Conservation (phyloP, 2,329 filamentous ascomycete genomes). For the Alternaria ventricosa region DNA sequence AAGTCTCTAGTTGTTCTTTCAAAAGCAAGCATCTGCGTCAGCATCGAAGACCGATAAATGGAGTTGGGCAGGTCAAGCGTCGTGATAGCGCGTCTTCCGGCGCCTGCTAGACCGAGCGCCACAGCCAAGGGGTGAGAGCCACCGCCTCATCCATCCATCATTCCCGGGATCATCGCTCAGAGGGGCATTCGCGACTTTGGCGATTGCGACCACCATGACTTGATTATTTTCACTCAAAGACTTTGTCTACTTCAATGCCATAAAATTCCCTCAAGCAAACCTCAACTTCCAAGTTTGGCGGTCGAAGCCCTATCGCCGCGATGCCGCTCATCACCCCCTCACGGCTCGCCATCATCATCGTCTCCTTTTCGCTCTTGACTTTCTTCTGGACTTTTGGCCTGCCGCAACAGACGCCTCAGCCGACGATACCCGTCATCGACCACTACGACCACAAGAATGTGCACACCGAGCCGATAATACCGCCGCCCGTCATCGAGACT, state of each 20-base stretch:
- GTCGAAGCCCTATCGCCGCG: constrained; percentile 6
- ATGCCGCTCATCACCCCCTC: constrained; percentile 45
- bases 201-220: background rate
- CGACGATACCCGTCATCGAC: constrained; percentile 30
- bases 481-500: constrained; percentile 21
- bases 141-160: constrained; percentile 7
- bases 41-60: background rate
- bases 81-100: background rate
- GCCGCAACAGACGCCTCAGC: constrained; percentile 25
- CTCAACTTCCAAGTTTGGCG: background rate
- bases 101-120: constrained; percentile 15
- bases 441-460: constrained; percentile 32
- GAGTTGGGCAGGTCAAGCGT: background rate
- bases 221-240: background rate
- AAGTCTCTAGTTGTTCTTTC: background rate
- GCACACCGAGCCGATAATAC: constrained; percentile 26
- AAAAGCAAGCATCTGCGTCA: constrained; percentile 1
- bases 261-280: background rate
- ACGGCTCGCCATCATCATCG: constrained; percentile 35
- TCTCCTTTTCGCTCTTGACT: constrained; percentile 36
- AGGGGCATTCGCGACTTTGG: constrained; percentile 10
- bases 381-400: constrained; percentile 43
- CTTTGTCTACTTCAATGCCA: background rate
- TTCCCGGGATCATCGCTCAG: background rate
- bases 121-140: constrained; percentile 13